A percentile compares a stretch with the other conserved stretches of the same genome.
These are phyloP conservation scores for Colletotrichum liriopes DNA, from an alignment of 2,329 filamentous ascomycete genomes.

Conservation along the genomic window DNA sequence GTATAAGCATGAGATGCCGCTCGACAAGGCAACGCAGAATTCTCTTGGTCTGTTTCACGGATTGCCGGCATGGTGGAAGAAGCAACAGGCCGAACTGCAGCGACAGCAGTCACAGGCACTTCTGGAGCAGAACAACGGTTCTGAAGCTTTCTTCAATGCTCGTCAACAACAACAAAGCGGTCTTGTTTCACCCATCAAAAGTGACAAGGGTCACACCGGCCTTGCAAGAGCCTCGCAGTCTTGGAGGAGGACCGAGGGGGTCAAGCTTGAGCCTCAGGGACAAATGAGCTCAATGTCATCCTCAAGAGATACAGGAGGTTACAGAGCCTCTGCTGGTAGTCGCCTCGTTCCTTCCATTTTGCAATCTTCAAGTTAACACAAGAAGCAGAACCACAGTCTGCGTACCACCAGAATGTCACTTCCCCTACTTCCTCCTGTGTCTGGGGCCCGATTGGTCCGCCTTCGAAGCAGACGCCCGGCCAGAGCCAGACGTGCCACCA, in stretches of 20 bases:
- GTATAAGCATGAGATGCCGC: slow-evolving; percentile 93
- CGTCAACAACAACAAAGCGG: slow-evolving; percentile 6
- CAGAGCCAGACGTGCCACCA: slow-evolving; percentile 18
- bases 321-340: slow-evolving; percentile 21
- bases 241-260: slow-evolving; percentile 27
- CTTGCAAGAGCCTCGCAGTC: slow-evolving; percentile 31
- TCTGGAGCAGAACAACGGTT: slow-evolving; percentile 5
- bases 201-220: slow-evolving; percentile 19
- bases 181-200: slow-evolving; percentile 9
- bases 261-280: background rate
- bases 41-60: slow-evolving; percentile 80
- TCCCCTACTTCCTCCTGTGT: slow-evolving; percentile 44
- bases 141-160: slow-evolving; percentile 8
- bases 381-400: slow-evolving; percentile 9
- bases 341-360: background rate
- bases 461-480: slow-evolving; percentile 43
- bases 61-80: slow-evolving; percentile 73
- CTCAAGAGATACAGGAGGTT: slow-evolving; percentile 1
- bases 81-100: slow-evolving; percentile 64
- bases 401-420: slow-evolving; percentile 16
- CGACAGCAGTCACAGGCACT: slow-evolving; percentile 34
- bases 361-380: background rate
- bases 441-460: slow-evolving; percentile 52
- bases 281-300: slow-evolving; percentile 16
- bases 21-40: slow-evolving; percentile 75